A percentile compares a stretch with the other conserved stretches of the same genome.
phyloP scores from a whole-genome alignment of 2,329 filamentous ascomycete species.

The Akanthomyces dipterigenus region DNA sequence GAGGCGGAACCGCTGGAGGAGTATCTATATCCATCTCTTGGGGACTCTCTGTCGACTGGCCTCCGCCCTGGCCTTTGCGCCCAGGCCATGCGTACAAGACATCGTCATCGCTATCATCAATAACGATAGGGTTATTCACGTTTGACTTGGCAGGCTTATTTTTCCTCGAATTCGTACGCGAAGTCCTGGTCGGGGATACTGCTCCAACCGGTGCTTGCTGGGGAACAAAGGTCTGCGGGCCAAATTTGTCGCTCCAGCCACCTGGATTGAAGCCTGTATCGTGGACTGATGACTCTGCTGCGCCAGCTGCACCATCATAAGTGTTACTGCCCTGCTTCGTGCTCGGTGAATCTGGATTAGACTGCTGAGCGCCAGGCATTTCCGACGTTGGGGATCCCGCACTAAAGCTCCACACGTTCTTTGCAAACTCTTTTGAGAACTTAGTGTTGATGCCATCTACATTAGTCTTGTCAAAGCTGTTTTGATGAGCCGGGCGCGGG shows the following conservation, averaged over 20 bases:
- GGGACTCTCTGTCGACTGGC: conserved; percentile 36
- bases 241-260: conserved; percentile 49
- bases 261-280: conserved; percentile 40
- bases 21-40: conserved; percentile 62
- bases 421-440: conserved; percentile 45
- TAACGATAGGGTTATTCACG: conserved; percentile 38
- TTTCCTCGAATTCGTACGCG: conserved; percentile 48
- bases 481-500: conserved; percentile 27
- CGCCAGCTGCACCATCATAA: not conserved
- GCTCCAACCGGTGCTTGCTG: conserved; percentile 32
- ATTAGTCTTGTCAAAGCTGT: conserved; percentile 42
- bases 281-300: not conserved
- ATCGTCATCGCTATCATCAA: conserved; percentile 41
- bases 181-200: conserved; percentile 37
- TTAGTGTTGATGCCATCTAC: conserved; percentile 56
- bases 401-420: conserved; percentile 43
- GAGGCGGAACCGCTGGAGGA: conserved; percentile 29
- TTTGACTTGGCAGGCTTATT: conserved; percentile 50
- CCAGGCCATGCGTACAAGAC: conserved; percentile 29
- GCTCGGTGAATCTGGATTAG: not conserved
- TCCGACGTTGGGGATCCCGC: conserved; percentile 35
- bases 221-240: conserved; percentile 47
- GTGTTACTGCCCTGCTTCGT: not conserved
- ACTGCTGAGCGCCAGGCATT: conserved; percentile 23
- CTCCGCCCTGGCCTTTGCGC: conserved; percentile 25